Conservation (phyloP, 192 early-diverging fungal genomes). For the Paraglomus brasilianum region DNA sequence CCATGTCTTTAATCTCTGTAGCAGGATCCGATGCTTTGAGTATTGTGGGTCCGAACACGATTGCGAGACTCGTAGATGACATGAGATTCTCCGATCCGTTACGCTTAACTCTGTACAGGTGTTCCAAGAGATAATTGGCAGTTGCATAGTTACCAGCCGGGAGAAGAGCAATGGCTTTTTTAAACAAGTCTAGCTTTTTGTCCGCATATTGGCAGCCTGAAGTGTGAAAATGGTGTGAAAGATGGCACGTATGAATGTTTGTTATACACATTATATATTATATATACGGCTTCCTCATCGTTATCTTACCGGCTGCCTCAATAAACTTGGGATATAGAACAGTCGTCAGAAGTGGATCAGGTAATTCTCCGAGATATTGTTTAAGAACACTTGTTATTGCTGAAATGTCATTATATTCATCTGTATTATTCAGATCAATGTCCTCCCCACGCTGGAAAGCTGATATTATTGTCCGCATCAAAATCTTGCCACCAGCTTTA, state of each 20-base stretch:
- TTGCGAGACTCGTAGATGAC: conserved; percentile 85
- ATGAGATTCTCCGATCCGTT: conserved; percentile 74
- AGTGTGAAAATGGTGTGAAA: conserved; percentile 14
- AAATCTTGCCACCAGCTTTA: conserved; percentile 70
- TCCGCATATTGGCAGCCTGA: conserved; percentile 30
- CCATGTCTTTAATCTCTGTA: conserved; percentile 69
- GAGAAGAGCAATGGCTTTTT: conserved; percentile 49
- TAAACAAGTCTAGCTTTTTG: conserved; percentile 44
- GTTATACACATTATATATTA: no score
- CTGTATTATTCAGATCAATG: conserved; percentile 47
- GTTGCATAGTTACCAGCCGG: conserved; percentile 63
- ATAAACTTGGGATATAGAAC: conserved; percentile 66
- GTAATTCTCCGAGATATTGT: conserved; percentile 74
- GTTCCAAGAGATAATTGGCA: conserved; percentile 57
- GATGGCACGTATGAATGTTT: no score
- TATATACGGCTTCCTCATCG: background rate
- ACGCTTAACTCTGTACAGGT: conserved; percentile 62
- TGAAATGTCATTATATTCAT: conserved; percentile 65
- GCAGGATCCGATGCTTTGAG: conserved; percentile 60
- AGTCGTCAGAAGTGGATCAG: conserved; percentile 67
- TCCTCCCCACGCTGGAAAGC: conserved; percentile 54
- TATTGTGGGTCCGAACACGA: conserved; percentile 90
- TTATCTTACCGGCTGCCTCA: conserved; percentile 52
- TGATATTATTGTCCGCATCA: conserved; percentile 62
- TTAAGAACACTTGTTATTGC: conserved; percentile 74